Conservation (phyloP, 768 basidiomycete species). For the Boletus edulis region DNA sequence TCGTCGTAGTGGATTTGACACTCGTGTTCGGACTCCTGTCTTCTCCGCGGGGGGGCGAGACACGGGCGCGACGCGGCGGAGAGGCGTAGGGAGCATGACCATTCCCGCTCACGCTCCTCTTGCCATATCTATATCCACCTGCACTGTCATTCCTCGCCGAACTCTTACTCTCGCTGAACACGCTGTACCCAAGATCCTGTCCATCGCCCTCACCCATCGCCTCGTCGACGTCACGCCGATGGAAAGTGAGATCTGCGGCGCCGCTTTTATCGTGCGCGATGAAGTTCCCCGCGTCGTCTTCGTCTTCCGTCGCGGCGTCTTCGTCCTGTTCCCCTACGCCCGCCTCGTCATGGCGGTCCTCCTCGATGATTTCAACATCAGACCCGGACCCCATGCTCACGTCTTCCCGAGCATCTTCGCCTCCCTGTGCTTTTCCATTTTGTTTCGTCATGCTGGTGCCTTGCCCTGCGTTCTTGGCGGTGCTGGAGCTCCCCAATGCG, state of each 20-base stretch:
- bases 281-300: constrained; percentile 14
- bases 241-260: constrained; percentile 19
- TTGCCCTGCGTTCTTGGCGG: background rate
- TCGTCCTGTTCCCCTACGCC: constrained; percentile 1
- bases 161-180: constrained; percentile 14
- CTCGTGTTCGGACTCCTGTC: constrained; percentile 12
- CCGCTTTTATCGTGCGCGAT: constrained; percentile 19
- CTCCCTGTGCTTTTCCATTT: constrained; percentile 4
- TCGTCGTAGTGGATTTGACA: constrained; percentile 11
- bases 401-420: constrained; percentile 12
- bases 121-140: background rate
- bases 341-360: background rate
- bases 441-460: background rate
- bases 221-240: constrained; percentile 6
- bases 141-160: background rate
- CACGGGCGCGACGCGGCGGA: constrained; percentile 7
- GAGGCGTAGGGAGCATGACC: constrained; percentile 2
- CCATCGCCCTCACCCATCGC: constrained; percentile 4
- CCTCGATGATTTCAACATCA: constrained; percentile 16
- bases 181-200: constrained; percentile 19
- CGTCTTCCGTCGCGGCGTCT: constrained; percentile 8
- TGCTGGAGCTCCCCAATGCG: background rate
- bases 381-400: constrained; percentile 20
- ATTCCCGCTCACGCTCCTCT: background rate
- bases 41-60: constrained; percentile 9